Evolutionary conservation across 2,329 filamentous ascomycete species (phyloP).

Genomic region (Paecilomyces sp.): DNA sequence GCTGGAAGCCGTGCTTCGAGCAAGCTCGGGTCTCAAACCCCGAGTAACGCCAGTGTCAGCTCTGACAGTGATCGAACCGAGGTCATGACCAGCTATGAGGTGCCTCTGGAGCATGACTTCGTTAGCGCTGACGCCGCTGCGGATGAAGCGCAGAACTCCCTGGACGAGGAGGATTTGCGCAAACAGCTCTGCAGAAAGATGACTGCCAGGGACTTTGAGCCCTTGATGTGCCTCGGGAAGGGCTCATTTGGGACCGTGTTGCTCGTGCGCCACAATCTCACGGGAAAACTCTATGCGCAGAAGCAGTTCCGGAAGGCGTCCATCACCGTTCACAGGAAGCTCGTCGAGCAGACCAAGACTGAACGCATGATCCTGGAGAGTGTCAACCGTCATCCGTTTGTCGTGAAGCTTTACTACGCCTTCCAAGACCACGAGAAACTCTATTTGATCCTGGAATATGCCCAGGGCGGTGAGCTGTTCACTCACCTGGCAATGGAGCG

Average conservation of each 20-base stretch:
- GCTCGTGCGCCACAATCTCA: conserved; percentile 80
- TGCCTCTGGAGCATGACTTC: conserved; percentile 78
- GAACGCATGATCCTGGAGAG: conserved; percentile 92
- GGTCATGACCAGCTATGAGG: conserved; percentile 72
- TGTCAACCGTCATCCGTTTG: conserved; percentile 92
- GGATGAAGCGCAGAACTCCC: conserved; percentile 34
- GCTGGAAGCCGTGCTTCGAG: conserved; percentile 52
- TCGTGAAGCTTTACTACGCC: conserved; percentile 96
- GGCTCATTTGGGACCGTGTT: conserved; percentile 93
- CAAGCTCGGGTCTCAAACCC: conserved; percentile 36
- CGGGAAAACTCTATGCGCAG: conserved; percentile 87
- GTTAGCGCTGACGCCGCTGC: conserved; percentile 53
- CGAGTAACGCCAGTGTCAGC: conserved; percentile 53
- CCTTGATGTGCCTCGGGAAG: conserved; percentile 86
- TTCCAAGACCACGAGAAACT: conserved; percentile 98
- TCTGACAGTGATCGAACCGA: conserved; percentile 62
- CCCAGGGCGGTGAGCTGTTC: conserved; percentile 93
- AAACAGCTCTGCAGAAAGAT: conserved; percentile 66
- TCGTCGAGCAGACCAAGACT: conserved; percentile 95
- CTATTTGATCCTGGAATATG: conserved; percentile 95
- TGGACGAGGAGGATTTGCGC: conserved; percentile 50
- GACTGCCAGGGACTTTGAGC: conserved; percentile 83
- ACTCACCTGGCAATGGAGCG: conserved; percentile 88
- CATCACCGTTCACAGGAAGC: conserved; percentile 86
- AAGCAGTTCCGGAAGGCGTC: conserved; percentile 99